Conservation (phyloP, 1,284 basidiomycete species). For the Boletus sp. region DNA sequence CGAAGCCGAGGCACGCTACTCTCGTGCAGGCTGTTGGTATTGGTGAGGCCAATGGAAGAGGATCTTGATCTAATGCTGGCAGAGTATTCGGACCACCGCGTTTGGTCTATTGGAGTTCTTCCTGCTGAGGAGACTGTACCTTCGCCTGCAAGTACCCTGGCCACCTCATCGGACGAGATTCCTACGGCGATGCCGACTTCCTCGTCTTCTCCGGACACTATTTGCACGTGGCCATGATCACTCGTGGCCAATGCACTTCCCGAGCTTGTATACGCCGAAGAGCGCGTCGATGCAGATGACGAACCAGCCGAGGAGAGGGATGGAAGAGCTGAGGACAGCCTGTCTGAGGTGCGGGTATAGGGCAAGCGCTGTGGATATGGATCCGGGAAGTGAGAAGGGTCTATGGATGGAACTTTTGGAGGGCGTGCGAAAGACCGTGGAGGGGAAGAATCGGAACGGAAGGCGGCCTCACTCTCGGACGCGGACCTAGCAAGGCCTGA, state of each 20-base stretch:
- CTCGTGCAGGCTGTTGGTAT: slow-evolving; percentile 43
- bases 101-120: slow-evolving; percentile 48
- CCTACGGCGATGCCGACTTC: slow-evolving; percentile 49
- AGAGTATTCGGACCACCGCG: slow-evolving; percentile 68
- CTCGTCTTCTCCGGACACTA: slow-evolving; percentile 58
- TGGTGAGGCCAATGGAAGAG: slow-evolving; percentile 56
- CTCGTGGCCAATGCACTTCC: slow-evolving; percentile 54
- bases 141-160: slow-evolving; percentile 55
- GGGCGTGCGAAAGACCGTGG: slow-evolving; percentile 43
- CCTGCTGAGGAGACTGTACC: slow-evolving; percentile 39
- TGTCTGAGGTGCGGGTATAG: slow-evolving; percentile 31
- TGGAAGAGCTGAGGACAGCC: slow-evolving; percentile 44
- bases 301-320: slow-evolving; percentile 65
- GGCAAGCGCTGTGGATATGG: slow-evolving; percentile 39
- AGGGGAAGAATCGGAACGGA: slow-evolving; percentile 37
- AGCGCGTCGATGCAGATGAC: slow-evolving; percentile 66
- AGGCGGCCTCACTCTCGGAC: slow-evolving; percentile 39
- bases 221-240: slow-evolving; percentile 62
- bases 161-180: slow-evolving; percentile 60
- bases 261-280: slow-evolving; percentile 70
- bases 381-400: slow-evolving; percentile 60
- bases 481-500: slow-evolving; percentile 33
- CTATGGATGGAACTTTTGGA: slow-evolving; percentile 45
- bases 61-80: slow-evolving; percentile 60
- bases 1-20: slow-evolving; percentile 43